Evolutionary conservation across 257 asterid species (phyloP).

Genomic region (Nicotiana obtusifolia): DNA sequence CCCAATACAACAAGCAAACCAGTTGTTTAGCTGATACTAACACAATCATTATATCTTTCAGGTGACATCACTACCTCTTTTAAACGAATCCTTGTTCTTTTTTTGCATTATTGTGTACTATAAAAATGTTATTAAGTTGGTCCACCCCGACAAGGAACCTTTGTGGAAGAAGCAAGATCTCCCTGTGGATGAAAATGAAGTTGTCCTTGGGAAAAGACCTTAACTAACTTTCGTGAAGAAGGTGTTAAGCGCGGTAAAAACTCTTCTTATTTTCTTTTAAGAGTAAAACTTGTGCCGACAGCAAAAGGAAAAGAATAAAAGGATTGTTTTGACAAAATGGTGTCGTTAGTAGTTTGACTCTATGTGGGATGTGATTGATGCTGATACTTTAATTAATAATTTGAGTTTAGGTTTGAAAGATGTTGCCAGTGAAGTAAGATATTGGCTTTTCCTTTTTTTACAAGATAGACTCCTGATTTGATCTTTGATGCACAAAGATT

Average conservation of each 20-base stretch:
- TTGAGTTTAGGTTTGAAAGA: slow-evolving; percentile 29
- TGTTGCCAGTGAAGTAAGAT: slow-evolving; percentile 15
- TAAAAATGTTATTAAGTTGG: slow-evolving; percentile 9
- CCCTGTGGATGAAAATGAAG: background rate
- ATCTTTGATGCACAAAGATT: background rate
- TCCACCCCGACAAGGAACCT: slow-evolving; percentile 54
- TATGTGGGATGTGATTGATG: slow-evolving; percentile 18
- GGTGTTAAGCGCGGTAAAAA: slow-evolving; percentile 22
- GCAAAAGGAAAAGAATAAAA: background rate
- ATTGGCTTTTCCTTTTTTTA: background rate
- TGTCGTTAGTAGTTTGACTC: slow-evolving; percentile 18
- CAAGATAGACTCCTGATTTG: background rate
- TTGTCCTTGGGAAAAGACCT: slow-evolving; percentile 2
- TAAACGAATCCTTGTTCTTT: slow-evolving; percentile 26
- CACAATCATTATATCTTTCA: slow-evolving; percentile 15
- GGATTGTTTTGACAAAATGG: background rate
- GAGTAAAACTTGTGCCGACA: slow-evolving; percentile 24
- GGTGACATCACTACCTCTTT: slow-evolving; percentile 32
- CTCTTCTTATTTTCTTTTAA: background rate
- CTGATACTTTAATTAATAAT: slow-evolving; percentile 14
- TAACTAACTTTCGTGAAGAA: slow-evolving; percentile 35
- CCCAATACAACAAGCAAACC: slow-evolving; percentile 54
- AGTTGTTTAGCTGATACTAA: slow-evolving; percentile 39
- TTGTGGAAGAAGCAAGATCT: slow-evolving; percentile 33
- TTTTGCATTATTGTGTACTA: background rate